Percentiles rank a stretch among this genome's conserved stretches.
Conservation (phyloP, 1,139 yeast genomes). For the Yamadazyma aaseri region DNA sequence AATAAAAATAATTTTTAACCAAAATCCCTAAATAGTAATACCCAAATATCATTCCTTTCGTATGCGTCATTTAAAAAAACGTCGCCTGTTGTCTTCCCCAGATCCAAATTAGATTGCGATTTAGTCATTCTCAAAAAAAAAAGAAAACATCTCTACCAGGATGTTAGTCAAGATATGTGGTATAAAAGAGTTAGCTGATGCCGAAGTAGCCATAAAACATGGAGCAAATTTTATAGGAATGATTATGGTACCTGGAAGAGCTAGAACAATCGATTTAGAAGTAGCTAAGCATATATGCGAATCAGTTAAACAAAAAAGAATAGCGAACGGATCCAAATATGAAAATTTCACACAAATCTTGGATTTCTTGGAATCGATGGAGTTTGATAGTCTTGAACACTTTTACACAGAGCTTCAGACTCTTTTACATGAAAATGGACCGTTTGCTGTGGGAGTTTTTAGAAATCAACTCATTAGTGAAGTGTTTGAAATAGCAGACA, state of each 20-base stretch:
- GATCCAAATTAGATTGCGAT: too few species aligned
- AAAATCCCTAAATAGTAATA: too few species aligned
- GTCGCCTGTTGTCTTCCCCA: too few species aligned
- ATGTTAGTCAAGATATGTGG: conserved; percentile 79
- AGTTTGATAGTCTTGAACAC: conserved; percentile 21
- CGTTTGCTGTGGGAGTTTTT: conserved; percentile 85
- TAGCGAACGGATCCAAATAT: conserved; percentile 17
- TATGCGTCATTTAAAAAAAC: too few species aligned
- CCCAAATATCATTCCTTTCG: too few species aligned
- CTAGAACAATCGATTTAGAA: conserved; percentile 60
- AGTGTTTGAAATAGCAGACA: conserved; percentile 47
- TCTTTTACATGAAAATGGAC: conserved; percentile 52
- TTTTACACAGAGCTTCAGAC: conserved; percentile 34
- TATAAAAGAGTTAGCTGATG: conserved; percentile 64
- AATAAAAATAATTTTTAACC: too few species aligned
- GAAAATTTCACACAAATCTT: conserved; percentile 22
- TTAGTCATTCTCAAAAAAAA: conserved; percentile 2
- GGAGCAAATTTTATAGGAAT: conserved; percentile 84
- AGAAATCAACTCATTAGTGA: conserved; percentile 74
- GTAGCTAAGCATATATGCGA: conserved; percentile 56
- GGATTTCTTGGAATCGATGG: conserved; percentile 14
- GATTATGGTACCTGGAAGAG: conserved; percentile 80
- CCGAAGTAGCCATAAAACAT: conserved; percentile 58
- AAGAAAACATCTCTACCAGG: conserved; percentile 5
- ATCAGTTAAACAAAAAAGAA: conserved; percentile 24